Evolutionary conservation across 345 rosid species (phyloP), one percentile per base, ranked within the genome.

Genomic region (Populus alba): DNA sequence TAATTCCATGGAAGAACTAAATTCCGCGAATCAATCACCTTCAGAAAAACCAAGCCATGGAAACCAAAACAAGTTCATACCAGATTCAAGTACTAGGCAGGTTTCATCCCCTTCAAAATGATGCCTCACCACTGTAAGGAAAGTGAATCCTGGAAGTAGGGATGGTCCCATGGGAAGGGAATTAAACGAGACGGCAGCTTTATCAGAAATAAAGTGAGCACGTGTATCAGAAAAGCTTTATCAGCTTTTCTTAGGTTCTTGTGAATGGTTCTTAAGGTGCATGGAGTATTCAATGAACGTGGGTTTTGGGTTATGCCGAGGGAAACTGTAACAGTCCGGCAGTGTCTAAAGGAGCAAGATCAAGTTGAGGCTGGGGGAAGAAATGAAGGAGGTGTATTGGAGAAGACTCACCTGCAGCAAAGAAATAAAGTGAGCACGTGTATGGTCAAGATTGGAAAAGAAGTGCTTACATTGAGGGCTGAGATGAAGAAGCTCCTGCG

Each of bases 251-350:
- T 31, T 71, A 73, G 85, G 81, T 83, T 85, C 86, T 10, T 78
- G 81, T 61, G 76, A 85, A 45, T 89, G 91, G 90, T 87, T 89
- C 83, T 77, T 87, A 75, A 81, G 83, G 69, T 85, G 85, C 77
- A 81, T 87, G 75, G 91, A 85, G 81, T 77, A 72, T 71, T 81
- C 86, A 59, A 70, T 89, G 29, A 84, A 75, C 68, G 72, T 29
- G 37, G 81, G 83, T 35, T 81, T 81, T 41, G 68, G 82, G 75
- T 78, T 81, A 70, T 69, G 74, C 35, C 55, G 71, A 41, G 75
- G 79, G 83, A 76, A 82, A 27, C 27, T 29, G 2, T 29, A 29
- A 29, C 31, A 29, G 31, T 1, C 2, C 31, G 31, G 31, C 31
- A 29, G 2, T 1, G 29, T 1, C 1, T 29, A 29, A 29, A 29